phyloP scores from a whole-genome alignment of 2,329 filamentous ascomycete species.

The Elsinoe perseae region DNA sequence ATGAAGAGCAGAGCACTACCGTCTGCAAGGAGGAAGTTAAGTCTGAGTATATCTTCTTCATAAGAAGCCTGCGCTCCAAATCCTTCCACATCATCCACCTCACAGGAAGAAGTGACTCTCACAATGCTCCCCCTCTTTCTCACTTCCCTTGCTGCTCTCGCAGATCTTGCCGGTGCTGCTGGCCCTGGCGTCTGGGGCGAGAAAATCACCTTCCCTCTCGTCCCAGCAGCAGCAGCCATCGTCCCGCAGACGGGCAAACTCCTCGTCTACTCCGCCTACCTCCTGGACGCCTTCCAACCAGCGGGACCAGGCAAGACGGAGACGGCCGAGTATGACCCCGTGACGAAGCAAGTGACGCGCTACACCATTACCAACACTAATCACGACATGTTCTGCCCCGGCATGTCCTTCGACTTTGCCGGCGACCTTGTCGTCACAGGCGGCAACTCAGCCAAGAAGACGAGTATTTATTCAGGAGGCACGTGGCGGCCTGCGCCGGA shows the following conservation, averaged over 20 bases:
- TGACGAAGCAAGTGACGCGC: constrained; percentile 14
- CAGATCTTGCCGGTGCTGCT: background rate
- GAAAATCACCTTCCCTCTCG: constrained; percentile 19
- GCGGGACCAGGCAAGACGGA: constrained; percentile 5
- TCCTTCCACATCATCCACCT: background rate
- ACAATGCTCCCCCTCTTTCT: background rate
- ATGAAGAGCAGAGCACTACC: background rate
- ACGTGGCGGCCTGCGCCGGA: constrained; percentile 36
- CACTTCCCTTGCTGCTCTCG: background rate
- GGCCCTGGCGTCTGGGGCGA: constrained; percentile 18
- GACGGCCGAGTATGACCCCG: constrained; percentile 14
- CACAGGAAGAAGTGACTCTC: too few relatives aligned
- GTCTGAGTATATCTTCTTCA: background rate
- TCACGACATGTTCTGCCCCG: constrained; percentile 52
- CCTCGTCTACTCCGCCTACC: constrained; percentile 17
- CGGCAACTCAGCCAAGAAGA: constrained; percentile 43
- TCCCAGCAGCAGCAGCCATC: constrained; percentile 18
- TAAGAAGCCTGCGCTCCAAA: background rate
- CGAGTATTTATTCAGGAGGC: constrained; percentile 37
- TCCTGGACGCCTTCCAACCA: constrained; percentile 11
- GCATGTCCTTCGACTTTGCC: constrained; percentile 44
- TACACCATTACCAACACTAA: constrained; percentile 32
- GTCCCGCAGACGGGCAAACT: constrained; percentile 17
- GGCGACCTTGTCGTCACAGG: constrained; percentile 49
- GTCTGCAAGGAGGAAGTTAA: background rate